phyloP scores from a whole-genome alignment of 208 protist species.

The Trypanosoma vivax region DNA sequence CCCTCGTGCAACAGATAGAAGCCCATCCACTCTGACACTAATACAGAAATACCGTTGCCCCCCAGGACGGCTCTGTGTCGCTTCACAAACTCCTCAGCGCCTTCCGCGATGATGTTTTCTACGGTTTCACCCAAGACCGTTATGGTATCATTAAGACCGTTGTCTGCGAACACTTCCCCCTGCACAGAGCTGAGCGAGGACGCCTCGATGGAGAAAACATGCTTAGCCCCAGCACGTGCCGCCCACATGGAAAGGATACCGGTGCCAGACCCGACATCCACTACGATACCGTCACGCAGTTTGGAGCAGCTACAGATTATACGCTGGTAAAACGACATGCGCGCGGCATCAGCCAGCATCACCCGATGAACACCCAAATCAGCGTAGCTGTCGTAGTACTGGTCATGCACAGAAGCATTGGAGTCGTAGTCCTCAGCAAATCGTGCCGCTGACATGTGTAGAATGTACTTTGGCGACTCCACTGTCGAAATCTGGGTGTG shows the following conservation, averaged over 20 bases:
- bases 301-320: conserved; percentile 62
- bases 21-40: conserved; percentile 98
- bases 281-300: conserved; percentile 70
- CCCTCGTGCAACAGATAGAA: conserved; percentile 96
- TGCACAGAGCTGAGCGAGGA: conserved; percentile 72
- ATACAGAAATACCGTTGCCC: conserved; percentile 59
- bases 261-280: conserved; percentile 98
- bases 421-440: conserved; percentile 56
- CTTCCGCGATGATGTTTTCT: conserved; percentile 85
- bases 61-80: conserved; percentile 21
- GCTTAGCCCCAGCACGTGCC: conserved; percentile 90
- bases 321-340: conserved; percentile 92
- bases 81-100: conserved; percentile 46
- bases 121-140: conserved; percentile 84
- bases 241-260: conserved; percentile 97
- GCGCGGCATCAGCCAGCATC: conserved; percentile 95
- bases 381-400: conserved; percentile 81
- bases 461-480: background rate
- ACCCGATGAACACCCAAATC: conserved; percentile 77
- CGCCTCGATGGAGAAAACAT: conserved; percentile 93
- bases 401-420: conserved; percentile 37
- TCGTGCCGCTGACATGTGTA: conserved; percentile 14
- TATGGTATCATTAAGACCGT: conserved; percentile 88
- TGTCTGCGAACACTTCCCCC: conserved; percentile 40
- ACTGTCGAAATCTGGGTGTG: background rate